Evolutionary conservation across 2,329 filamentous ascomycete species (phyloP).

Genomic region (Nothomitra cinnamomea): DNA sequence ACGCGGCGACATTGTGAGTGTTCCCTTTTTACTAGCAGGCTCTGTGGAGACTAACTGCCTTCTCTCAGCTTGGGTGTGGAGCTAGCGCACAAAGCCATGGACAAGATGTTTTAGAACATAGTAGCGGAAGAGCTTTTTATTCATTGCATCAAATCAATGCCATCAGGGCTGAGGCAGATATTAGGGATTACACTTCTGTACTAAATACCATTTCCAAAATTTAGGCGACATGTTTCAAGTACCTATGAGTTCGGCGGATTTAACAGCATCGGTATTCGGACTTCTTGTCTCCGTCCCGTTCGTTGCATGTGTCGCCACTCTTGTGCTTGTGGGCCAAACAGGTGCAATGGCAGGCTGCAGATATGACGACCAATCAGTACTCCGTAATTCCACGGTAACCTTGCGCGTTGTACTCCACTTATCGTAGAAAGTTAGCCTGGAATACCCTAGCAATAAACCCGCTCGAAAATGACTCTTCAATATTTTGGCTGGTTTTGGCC

Average conservation of each 20-base stretch:
- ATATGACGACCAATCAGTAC: too few species aligned
- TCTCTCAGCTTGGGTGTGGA: slow-evolving; percentile 28
- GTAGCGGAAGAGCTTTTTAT: background rate
- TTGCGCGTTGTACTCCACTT: too few species aligned
- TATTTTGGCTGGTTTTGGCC: background rate
- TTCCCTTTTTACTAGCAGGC: background rate
- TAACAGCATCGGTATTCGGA: background rate
- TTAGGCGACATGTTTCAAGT: background rate
- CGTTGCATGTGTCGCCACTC: background rate
- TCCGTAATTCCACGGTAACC: too few species aligned
- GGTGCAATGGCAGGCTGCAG: too few species aligned
- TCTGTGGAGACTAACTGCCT: background rate
- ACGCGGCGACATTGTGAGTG: slow-evolving; percentile 72
- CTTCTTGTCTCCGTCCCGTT: background rate
- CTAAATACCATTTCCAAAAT: background rate
- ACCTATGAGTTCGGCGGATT: too few species aligned
- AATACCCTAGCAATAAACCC: too few species aligned
- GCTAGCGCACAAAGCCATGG: slow-evolving; percentile 33
- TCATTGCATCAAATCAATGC: background rate
- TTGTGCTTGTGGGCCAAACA: too few species aligned
- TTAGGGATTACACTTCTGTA: background rate
- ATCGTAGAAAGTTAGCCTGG: too few species aligned
- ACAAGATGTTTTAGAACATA: slow-evolving; percentile 22
- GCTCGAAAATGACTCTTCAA: too few species aligned
- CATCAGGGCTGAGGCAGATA: background rate